Evolutionary conservation across 1,139 yeast genomes (phyloP), one percentile per base, ranked within the genome.

Genomic region (Keqinozyma sinolaborantium): DNA sequence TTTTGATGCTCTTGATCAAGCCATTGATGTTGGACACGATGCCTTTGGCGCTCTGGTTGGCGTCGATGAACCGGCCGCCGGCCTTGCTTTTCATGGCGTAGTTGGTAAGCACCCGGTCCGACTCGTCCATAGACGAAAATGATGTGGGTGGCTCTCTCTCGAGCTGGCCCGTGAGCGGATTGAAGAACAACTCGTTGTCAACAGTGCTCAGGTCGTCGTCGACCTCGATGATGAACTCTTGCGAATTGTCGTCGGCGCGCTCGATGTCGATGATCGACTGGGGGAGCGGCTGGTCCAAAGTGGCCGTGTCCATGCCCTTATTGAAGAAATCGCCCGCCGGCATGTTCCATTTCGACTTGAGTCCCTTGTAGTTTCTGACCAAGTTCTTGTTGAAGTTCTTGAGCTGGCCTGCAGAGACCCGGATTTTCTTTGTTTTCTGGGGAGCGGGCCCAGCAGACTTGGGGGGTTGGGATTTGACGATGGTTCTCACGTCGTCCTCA

Each of bases 91-190:
- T 15, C 9, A 14, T 23, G 15, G 7, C 14, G 12, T 8, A 13
- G 8, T 23, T 25, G 15, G 33, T 9, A 23, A 19, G 28, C 7
- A 24, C 23, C 20, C 30, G 14, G 10, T 23, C 14, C 3, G 29
- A 33, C 25, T 27, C 25, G 9, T 41, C 41, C 51, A 52, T 44
- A 9, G 56, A 47, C 12, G 48, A 41, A 24, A 35, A 47, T 1
- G 67, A 59, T 0, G 66, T 58, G 5, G 68, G 67, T 1, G 69
- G 69, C 23, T 36, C 40, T 14, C 53, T 45, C 35, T 60, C 68
- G 13, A 64, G 45, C 39, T 58, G 65, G 14, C 58, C 53, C 3
- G 67, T 60, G 6, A 35, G 35, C 1, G 66, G 68, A 36, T 64
- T 61, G 35, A 44, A 61, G 39, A 53, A 62, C 20, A 64, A 41